Percentiles rank a stretch among this genome's conserved stretches.
Evolutionary conservation across 176 grass and related monocot genomes (phyloP).

Genomic region (Bromus sterilis): DNA sequence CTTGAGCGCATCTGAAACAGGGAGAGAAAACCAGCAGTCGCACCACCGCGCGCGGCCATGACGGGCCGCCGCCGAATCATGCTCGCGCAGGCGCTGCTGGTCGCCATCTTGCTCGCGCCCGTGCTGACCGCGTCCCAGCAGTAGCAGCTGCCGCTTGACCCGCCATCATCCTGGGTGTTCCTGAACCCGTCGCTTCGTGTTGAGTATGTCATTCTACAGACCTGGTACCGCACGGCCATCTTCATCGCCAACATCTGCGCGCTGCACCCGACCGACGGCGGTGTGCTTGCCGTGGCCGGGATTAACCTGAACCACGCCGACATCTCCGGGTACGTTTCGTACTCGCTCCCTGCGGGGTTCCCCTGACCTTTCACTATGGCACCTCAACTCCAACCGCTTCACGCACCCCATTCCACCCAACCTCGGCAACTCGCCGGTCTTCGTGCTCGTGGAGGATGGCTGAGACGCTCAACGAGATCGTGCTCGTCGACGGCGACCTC

Average conservation of each 20-base stretch:
- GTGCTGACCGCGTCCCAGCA: neutral
- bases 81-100: neutral
- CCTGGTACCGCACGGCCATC: slow-evolving; percentile 45
- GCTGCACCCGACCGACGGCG: neutral
- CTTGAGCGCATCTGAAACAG: too few species aligned
- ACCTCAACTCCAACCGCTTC: slow-evolving; percentile 12
- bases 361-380: too few species aligned
- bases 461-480: slow-evolving; percentile 24
- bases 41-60: neutral
- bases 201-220: slow-evolving; percentile 30
- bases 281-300: neutral
- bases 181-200: slow-evolving; percentile 15
- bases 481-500: slow-evolving; percentile 30
- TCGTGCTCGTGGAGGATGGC: slow-evolving; percentile 15
- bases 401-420: slow-evolving; percentile 3
- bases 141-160: too few species aligned
- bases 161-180: neutral
- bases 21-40: too few species aligned
- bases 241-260: slow-evolving; percentile 49
- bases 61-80: neutral
- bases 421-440: slow-evolving; percentile 14
- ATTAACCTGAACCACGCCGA: too few species aligned
- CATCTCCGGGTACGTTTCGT: too few species aligned
- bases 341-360: too few species aligned
- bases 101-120: neutral